A percentile compares a stretch with the other conserved stretches of the same genome.
These are phyloP conservation scores for Chrysosporium keratinophilum DNA, from an alignment of 2,329 filamentous ascomycete genomes.

Conservation along the genomic window DNA sequence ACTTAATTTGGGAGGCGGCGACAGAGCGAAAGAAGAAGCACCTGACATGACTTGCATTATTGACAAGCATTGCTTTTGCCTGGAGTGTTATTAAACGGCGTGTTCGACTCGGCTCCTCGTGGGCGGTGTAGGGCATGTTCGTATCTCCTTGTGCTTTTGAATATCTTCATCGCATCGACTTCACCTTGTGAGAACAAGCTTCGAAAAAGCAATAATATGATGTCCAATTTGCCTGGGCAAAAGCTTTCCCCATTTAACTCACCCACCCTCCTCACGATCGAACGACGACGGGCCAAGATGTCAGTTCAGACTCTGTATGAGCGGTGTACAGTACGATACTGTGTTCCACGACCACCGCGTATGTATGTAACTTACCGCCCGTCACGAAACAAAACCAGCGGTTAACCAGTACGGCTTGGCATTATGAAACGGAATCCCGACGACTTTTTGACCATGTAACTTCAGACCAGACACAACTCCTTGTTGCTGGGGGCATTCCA, in stretches of 20 bases:
- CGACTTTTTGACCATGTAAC: not conserved
- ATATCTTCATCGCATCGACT: not conserved
- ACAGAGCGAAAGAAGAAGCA: not conserved
- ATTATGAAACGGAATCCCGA: not conserved
- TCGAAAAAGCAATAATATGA: not conserved
- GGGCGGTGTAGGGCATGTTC: constrained; percentile 5
- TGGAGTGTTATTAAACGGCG: constrained; percentile 2
- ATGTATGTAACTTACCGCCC: constrained; percentile 1
- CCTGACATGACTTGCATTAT: not conserved
- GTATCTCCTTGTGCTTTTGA: not conserved
- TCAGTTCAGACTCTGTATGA: no score
- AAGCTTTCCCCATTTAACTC: not conserved
- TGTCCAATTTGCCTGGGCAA: not conserved
- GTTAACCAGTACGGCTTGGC: not conserved
- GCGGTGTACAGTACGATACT: no score
- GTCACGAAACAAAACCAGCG: not conserved
- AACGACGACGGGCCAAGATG: no score
- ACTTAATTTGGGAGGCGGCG: not conserved
- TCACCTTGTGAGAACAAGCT: not conserved
- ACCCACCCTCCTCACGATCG: no score
- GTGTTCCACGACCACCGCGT: not conserved
- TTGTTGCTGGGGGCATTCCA: not conserved
- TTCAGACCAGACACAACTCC: no score
- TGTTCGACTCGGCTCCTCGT: constrained; percentile 2
- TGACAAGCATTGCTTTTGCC: no score